phyloP scores from a whole-genome alignment of 352 stramenopile species.

The Phytophthora constricta region DNA sequence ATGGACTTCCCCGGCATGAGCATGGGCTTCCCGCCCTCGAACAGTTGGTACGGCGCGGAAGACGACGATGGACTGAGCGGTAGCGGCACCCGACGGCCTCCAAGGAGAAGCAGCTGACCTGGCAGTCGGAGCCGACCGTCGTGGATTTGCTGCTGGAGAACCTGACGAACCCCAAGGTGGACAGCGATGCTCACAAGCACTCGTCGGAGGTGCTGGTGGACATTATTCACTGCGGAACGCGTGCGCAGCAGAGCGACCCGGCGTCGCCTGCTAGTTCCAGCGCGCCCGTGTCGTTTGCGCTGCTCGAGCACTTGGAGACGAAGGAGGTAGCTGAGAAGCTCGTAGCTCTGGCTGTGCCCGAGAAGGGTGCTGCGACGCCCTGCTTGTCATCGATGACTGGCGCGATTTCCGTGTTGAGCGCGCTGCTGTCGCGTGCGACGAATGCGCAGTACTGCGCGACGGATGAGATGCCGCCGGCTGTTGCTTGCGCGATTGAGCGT shows the following conservation, averaged over 20 bases:
- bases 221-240: slow-evolving; percentile 86
- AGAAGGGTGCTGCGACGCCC: slow-evolving; percentile 23
- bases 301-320: slow-evolving; percentile 84
- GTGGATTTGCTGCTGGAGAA: slow-evolving; percentile 73
- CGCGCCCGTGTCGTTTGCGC: slow-evolving; percentile 64
- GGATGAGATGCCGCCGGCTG: slow-evolving; percentile 65
- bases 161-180: slow-evolving; percentile 46
- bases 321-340: slow-evolving; percentile 77
- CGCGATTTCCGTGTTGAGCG: slow-evolving; percentile 78
- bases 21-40: slow-evolving; percentile 74
- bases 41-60: slow-evolving; percentile 78
- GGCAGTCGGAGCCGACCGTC: slow-evolving; percentile 76
- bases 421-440: slow-evolving; percentile 75
- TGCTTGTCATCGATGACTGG: slow-evolving; percentile 81
- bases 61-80: slow-evolving; percentile 72
- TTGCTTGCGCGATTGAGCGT: slow-evolving; percentile 59
- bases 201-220: slow-evolving; percentile 82
- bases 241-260: slow-evolving; percentile 74
- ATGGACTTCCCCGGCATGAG: slow-evolving; percentile 88
- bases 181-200: slow-evolving; percentile 88
- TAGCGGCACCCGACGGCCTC: slow-evolving; percentile 60
- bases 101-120: slow-evolving; percentile 73
- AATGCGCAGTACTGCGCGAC: slow-evolving; percentile 78
- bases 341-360: slow-evolving; percentile 62
- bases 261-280: slow-evolving; percentile 62